Evolutionary conservation across 164 flowering plant species (phyloP), one percentile per base, ranked within the genome.

Genomic region (Sedum album): DNA sequence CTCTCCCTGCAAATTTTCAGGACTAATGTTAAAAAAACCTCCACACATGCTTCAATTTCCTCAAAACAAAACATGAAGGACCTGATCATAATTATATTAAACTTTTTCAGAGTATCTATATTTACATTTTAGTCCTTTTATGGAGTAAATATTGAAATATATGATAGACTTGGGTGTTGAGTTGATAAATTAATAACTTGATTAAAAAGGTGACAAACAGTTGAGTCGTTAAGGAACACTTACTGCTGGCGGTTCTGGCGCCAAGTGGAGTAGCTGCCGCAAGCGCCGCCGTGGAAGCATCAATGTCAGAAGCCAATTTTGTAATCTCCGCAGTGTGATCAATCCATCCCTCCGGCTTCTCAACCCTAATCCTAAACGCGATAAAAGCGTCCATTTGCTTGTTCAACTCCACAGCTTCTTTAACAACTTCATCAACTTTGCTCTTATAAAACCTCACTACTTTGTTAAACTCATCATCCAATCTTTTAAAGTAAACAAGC

Each of bases 381-480:
- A 80, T 74, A 39, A 78, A 41, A 11, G 81, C 81, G 31, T 78
- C 76, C 83, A 80, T 78, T 51, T 80, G 83, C 71, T 72, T 78
- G 30, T 74, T 75, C 48, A 78, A 36, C 66, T 65, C 46, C 1
- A 2, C 69, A 1, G 81, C 83, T 33, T 80, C 81, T 20, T 69
- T 71, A 73, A 76, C 46, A 30, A 78, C 79, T 71, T 78, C 81
- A 9, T 76, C 76, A 30, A 78, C 81, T 31, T 78, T 78, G 5
- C 31, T 1, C 69, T 14, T 74, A 55, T 76, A 78, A 69, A 80
- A 80, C 21, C 46, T 65, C 6, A 65, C 31, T 11, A 78, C 81
- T 31, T 80, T 78, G 26, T 80, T 78, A 36, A 80, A 71, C 77
- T 80, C 83, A 38, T 71, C 79, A 61, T 80, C 81, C 21, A 80